phyloP scores from a whole-genome alignment of 805 yeast species.

The Clavispora phyllophila region DNA sequence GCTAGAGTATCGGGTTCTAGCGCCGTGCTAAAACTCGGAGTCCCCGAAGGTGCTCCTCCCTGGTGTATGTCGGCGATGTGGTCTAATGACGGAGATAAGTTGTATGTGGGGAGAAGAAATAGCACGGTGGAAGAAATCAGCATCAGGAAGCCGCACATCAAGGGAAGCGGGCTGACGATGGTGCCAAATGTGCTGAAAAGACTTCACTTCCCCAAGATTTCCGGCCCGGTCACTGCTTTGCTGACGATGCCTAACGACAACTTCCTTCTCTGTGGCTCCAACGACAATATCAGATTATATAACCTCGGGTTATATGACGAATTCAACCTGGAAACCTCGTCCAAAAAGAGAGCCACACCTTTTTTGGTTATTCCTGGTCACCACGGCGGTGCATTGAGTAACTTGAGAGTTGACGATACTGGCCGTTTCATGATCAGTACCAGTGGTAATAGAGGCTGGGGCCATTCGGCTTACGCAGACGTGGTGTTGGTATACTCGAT shows the following conservation, averaged over 20 bases:
- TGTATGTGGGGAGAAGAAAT: conserved; percentile 86
- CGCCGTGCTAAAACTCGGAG: conserved; percentile 44
- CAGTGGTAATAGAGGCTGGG: conserved; percentile 95
- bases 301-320: conserved; percentile 51
- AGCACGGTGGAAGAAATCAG: conserved; percentile 77
- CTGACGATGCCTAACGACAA: conserved; percentile 74
- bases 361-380: conserved; percentile 94
- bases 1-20: conserved; percentile 38
- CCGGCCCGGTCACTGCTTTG: conserved; percentile 86
- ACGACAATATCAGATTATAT: conserved; percentile 83
- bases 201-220: conserved; percentile 73
- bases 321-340: conserved; percentile 20
- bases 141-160: conserved; percentile 49
- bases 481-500: conserved; percentile 80
- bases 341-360: conserved; percentile 52
- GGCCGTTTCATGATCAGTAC: conserved; percentile 85
- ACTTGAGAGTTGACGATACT: conserved; percentile 76
- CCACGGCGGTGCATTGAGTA: conserved; percentile 85
- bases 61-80: conserved; percentile 92
- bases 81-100: conserved; percentile 75
- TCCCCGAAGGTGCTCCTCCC: conserved; percentile 73
- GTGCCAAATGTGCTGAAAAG: conserved; percentile 49
- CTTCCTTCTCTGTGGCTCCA: conserved; percentile 81
- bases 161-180: conserved; percentile 18
- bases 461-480: conserved; percentile 72